Base-by-base conservation (phyloP, 306 rosid genomes). In the Nissolia schottii region DNA sequence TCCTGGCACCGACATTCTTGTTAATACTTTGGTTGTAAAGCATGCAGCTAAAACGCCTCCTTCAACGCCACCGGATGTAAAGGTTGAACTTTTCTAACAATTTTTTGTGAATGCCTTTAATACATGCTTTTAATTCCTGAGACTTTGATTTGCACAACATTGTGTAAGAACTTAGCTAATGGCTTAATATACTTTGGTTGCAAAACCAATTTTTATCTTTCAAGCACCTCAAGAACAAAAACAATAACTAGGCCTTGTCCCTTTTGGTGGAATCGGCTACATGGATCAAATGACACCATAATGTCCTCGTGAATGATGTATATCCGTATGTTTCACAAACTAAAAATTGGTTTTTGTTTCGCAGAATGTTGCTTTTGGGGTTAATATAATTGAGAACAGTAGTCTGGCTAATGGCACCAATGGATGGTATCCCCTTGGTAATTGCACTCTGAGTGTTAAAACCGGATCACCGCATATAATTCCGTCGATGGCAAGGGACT, bases 401-500 rank as follows among this genome's bases (percentile, higher is more conserved):
- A 88, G 70, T 82, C 84, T 94, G n/a, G 59, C 73, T 63, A 90
- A 84, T 54, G 88, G 83, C 66, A 91, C 91, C 64, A 88, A 86
- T 10, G 91, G 95, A 48, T 94, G 99, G 99, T 94, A 87, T 76
- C 84, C 91, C 12, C 97, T 94, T 49, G 99, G 97, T 58, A 89
- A 82, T 71, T 94, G 99, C 77, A 86, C 87, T 40, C 67, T 94
- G 60, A 88, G 72, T 2, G 90, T 94, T 77, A 85, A 76, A 79
- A 81, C 88, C 14, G 99, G 96, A 61, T 89, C 99, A 7, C 99
- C 99, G 0, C 97, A 76, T 79, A 82, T 91, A 51, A 70, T 94
- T 77, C 99, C 99, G 60, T 92, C 97, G 29, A 86, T 91, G 96
- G 99, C 99, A 49, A 87, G 96, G 84, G 99, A 88, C n/a, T 85